Evolutionary conservation across 495 filamentous ascomycete species (phyloP).

Genomic region (Penicillium robsamsonii): DNA sequence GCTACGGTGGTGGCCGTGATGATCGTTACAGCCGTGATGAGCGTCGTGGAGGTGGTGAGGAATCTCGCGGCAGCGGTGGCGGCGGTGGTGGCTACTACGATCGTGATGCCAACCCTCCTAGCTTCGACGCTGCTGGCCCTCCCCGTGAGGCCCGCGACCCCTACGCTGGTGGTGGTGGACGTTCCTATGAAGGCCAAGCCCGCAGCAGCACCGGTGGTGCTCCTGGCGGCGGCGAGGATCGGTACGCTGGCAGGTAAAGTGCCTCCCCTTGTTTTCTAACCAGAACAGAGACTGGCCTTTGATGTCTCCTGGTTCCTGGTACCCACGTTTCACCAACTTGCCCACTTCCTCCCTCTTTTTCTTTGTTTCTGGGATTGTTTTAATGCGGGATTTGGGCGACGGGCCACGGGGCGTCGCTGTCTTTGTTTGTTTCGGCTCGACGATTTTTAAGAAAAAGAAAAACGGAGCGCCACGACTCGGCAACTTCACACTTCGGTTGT

Average conservation of each 20-base stretch:
- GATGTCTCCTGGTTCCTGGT: conserved; percentile 17
- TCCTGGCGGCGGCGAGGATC: conserved; percentile 39
- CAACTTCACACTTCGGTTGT: conserved; percentile 40
- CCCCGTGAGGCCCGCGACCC: conserved; percentile 61
- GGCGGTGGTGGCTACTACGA: conserved; percentile 48
- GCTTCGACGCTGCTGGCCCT: conserved; percentile 52
- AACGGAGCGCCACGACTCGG: conserved; percentile 35
- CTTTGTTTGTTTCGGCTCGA: conserved; percentile 34
- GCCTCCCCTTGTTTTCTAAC: conserved; percentile 16
- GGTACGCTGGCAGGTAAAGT: conserved; percentile 47
- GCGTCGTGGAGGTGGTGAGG: conserved; percentile 45
- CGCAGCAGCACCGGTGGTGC: conserved; percentile 8
- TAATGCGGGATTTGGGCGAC: conserved; percentile 40
- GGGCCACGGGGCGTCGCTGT: conserved; percentile 36
- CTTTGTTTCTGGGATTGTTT: conserved; percentile 33
- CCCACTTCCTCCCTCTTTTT: conserved; percentile 13
- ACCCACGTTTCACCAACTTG: conserved; percentile 11
- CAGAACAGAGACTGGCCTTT: conserved; percentile 11
- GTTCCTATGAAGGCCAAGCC: conserved; percentile 49
- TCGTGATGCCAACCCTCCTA: conserved; percentile 36
- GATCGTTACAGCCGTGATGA: conserved; percentile 68
- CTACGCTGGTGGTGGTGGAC: conserved; percentile 43
- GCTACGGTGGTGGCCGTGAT: conserved; percentile 48
- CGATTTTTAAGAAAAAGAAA: conserved; percentile 19
- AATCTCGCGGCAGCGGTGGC: conserved; percentile 40